Base-by-base conservation (phyloP, 345 rosid genomes). In the Kandelia obovata region DNA sequence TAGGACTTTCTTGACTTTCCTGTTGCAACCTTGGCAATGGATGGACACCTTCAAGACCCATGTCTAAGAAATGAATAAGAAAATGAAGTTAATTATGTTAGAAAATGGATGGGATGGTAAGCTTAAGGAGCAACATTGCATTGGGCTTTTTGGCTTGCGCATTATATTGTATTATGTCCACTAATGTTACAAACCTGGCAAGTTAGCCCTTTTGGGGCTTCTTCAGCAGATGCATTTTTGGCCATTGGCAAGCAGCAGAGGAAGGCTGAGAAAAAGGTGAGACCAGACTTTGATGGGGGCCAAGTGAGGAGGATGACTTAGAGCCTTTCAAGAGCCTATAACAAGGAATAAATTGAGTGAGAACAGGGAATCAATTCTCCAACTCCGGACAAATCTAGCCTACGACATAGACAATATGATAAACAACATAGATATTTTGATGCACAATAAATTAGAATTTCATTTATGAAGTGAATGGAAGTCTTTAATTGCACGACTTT, bases 1-100 rank as follows among this genome's bases (percentile, higher is more conserved):
- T 0, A 75, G 66, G 28, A 75, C 70, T 65, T 75, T 75, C 74
- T 65, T 58, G 62, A 75, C 74, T 57, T 70, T 59, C 65, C 66
- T 75, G 69, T 60, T 65, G 74, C 78, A 75, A 75, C 78, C 78
- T 75, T 65, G 74, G 74, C 74, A 75, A 71, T 75, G 78, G 43
- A 75, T 70, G 39, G 74, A 75, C 7, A 75, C 78, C 51, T 65
- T 75, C 35, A 75, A 30, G 46, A 69, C 66, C 74, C 74, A 75
- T 60, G 71, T 75, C 78, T 75, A 66, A 25, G 30, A 58, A 28
- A 59, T 21, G 64, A 58, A 58, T 4, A 7, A 47, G 43, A 35
- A 64, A 23, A 58, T 13, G 9, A 34, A 11, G n/a, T 35, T 43
- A 9, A 46, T 21, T 21, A 2, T n/a, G 58, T 53, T 2, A 53